Conservation (phyloP, 345 rosid genomes). For the Eucalyptus fibrosa region DNA sequence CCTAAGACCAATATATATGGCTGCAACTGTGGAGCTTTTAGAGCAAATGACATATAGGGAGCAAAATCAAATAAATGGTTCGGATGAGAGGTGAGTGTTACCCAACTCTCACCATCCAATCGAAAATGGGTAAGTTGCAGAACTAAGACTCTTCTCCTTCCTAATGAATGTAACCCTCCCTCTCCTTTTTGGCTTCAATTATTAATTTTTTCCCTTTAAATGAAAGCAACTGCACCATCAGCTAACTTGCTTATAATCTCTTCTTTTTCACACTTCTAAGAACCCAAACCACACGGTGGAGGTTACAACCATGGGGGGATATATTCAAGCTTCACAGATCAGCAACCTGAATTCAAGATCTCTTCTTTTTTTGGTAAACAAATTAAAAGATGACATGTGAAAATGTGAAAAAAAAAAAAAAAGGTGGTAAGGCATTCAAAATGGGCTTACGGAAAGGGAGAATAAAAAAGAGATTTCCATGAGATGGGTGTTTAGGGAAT, state of each 20-base stretch:
- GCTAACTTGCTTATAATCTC: neutral
- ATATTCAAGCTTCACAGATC: neutral
- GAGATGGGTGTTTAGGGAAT: neutral
- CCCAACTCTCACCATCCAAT: neutral
- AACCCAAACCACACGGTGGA: neutral
- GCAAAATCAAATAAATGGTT: neutral
- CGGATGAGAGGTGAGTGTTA: neutral
- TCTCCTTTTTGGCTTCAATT: neutral
- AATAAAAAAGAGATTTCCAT: neutral
- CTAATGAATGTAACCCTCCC: neutral
- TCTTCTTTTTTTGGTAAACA: neutral
- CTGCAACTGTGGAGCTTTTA: neutral
- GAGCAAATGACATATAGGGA: neutral
- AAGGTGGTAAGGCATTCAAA: neutral
- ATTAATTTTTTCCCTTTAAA: neutral
- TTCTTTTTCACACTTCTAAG: neutral
- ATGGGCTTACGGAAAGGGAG: neutral
- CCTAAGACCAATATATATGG: neutral
- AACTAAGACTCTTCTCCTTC: constrained; percentile 10
- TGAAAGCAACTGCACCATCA: constrained; percentile 16
- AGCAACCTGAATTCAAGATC: neutral
- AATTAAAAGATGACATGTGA: neutral
- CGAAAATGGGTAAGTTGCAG: neutral
- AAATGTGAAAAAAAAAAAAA: neutral
- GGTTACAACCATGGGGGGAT: neutral